Evolutionary conservation across 495 filamentous ascomycete species (phyloP), one percentile per base, ranked within the genome.

Genomic region (Hypoxylon subgilvum): DNA sequence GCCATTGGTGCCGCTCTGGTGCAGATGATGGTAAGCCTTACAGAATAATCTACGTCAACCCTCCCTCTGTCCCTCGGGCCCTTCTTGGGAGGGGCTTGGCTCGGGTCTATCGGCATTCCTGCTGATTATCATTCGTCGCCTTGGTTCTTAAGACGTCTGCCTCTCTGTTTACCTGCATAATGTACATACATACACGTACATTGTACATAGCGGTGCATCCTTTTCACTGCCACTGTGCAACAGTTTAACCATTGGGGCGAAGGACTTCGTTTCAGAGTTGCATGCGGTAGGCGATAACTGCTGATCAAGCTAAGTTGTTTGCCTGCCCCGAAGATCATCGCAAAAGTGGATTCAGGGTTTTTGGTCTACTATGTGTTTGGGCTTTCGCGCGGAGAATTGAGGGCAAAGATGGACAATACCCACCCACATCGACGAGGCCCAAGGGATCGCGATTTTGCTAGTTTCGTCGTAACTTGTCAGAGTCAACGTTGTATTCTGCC

Each of bases 21-120:
- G 54, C 54, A 64, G 49, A 47, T 41, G 49, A 50, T 63, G 53
- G 61, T 59, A 59, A 58, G 61, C 61, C 61, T 54, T 64, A 64
- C 53, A 36, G 25, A 55, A 41, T 54, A 30, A 27, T 54, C 49
- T 63, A 63, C 60, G 53, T 63, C 61, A 64, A 64, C 54, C 45
- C 14, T 47, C 34, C n/a, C 36, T 55, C 36, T 46, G 28, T 34
- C 13, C 41, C 54, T 52, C 45, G 13, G 44, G 43, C 21, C 30
- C 40, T 41, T 44, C 32, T 13, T 53, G 47, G 40, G 34, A n/a
- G n/a, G 42, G 35, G 38, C 61, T 54, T 57, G 61, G 54, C 61
- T 64, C 61, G 54, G 61, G 54, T 64, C 49, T 39, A 64, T 64
- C 61, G 61, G 61, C 61, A 64, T 55, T 64, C 39, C 27, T 14